Evolutionary conservation across 176 grass and related monocot species (phyloP), one percentile per base, ranked within the genome.

Genomic region (Olyra latifolia): DNA sequence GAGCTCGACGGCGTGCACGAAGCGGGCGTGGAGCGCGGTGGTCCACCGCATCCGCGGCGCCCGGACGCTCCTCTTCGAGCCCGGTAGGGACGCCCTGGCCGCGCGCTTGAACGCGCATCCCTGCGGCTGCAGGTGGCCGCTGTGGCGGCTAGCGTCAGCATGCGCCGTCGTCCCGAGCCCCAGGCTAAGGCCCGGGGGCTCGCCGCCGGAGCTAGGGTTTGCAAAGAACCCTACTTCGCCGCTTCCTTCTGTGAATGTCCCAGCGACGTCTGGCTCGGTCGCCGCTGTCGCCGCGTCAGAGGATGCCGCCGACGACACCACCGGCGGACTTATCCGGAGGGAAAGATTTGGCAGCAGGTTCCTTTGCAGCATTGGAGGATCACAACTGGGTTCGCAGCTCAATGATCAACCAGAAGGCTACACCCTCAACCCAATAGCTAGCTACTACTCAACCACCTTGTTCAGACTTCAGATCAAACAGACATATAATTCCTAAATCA

Each of bases 21-120:
- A 97, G 47, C 89, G 89, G 5, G 94, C 89, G 69, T 97, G 94
- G 42, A 97, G 94, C 24, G 91, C 79, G 46, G 91, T 94, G 45
- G 94, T 97, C 94, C 94, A 97, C 66, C 94, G 86, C 94, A 97
- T 97, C 83, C 94, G 88, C 6, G 94, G 94, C 61, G 94, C 94
- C 46, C 94, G 88, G 62, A 77, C 75, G 79, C 91, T 92, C 45
- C 89, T 84, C 87, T 92, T 97, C 41, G 77, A 84, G 1, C 94
- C 87, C 12, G 74, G 60, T 22, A 39, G 15, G 43, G 46, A 66
- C 0, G 84, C 65, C 50, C 63, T 71, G 22, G 83, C 79, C 27
- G 76, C 72, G 79, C 90, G 85, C 91, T 97, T 97, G 75, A 94
- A 90, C 45, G 83, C 83, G 35, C 81, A 82, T 25, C 84, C 82